These are phyloP conservation scores for Pouteria campechiana DNA, from an alignment of 179 eudicot genomes.

Conservation along the genomic window DNA sequence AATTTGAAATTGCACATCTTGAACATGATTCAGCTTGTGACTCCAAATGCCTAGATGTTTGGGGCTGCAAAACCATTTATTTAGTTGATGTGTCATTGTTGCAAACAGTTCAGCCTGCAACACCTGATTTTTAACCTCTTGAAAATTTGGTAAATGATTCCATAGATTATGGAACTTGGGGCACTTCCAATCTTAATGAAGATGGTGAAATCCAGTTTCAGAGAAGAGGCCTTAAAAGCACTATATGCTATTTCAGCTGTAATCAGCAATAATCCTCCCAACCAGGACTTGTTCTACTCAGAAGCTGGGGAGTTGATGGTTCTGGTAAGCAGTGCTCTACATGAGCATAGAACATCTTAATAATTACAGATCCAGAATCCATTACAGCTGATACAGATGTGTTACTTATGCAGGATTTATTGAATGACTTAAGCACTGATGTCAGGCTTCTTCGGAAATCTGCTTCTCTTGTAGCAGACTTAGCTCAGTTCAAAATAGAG, in stretches of 20 bases:
- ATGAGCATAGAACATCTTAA: no score
- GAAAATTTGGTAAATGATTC: no score
- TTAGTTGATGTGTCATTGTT: no score
- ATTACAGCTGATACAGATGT: constrained; percentile 12
- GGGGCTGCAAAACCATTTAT: no score
- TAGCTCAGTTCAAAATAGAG: constrained; percentile 49
- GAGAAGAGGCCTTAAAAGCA: constrained; percentile 80
- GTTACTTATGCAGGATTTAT: constrained; percentile 49
- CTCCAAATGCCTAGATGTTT: no score
- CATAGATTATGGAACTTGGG: constrained; percentile 59
- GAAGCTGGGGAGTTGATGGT: constrained; percentile 82
- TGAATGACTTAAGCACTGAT: constrained; percentile 64
- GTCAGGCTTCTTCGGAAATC: constrained; percentile 59
- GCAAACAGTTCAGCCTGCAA: no score
- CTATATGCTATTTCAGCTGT: constrained; percentile 83
- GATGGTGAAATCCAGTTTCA: constrained; percentile 59
- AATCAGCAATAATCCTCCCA: constrained; percentile 60
- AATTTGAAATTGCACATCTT: no score
- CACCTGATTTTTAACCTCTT: no score
- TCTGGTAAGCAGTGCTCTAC: no score
- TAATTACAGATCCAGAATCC: neutral
- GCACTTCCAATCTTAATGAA: constrained; percentile 46
- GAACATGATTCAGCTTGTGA: no score
- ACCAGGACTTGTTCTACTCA: constrained; percentile 48
- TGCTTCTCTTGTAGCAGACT: constrained; percentile 62